Base-by-base conservation (phyloP, 1,284 basidiomycete genomes). In the Ceratorhiza oryzae-sativae region DNA sequence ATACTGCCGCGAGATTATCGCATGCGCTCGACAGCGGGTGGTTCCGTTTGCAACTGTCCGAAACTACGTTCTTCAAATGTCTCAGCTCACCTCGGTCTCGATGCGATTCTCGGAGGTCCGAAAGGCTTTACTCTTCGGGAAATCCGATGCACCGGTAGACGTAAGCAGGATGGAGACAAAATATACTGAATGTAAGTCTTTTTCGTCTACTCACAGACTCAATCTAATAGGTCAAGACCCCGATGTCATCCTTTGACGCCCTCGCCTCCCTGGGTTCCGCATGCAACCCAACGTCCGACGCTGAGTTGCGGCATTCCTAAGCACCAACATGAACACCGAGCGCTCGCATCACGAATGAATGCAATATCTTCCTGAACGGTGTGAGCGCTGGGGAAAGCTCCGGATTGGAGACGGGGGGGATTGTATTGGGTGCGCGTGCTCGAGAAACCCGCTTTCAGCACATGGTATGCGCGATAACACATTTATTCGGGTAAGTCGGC, bases 331-430 rank as follows among this genome's bases (percentile, higher is more conserved):
- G n/a, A 23, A 36, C n/a, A 20, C 48, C 15, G 8, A 20, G 2
- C 49, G 32, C 2, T 51, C 48, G 9, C 49, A 51, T 32, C 46
- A 65, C 48, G 32, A 48, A 12, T 65, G 62, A 49, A 25, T 65
- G 6, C 9, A 65, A 8, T 65, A 36, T 39, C n/a, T 53, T 39
- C 62, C 62, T 32, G 20, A 34, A 13, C 48, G 34, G 8, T 32
- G 48, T 15, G 49, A 65, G 23, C 62, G 48, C 30, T 65, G 62
- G 62, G 62, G 62, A 20, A 53, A 65, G 23, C 10, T 65, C 5
- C n/a, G 48, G 8, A 65, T 53, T 36, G 12, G 42, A 18, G 15
- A 39, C 25, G 20, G 58, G 2, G 62, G 61, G 3, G 34, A 53
- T 41, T 39, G n/a, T 53, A 41, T 51, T 36, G 13, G 46, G 15